Percentiles rank a stretch among this genome's conserved stretches.
phyloP scores from a whole-genome alignment of 768 basidiomycete genomes.

The Leccinum boreale region DNA sequence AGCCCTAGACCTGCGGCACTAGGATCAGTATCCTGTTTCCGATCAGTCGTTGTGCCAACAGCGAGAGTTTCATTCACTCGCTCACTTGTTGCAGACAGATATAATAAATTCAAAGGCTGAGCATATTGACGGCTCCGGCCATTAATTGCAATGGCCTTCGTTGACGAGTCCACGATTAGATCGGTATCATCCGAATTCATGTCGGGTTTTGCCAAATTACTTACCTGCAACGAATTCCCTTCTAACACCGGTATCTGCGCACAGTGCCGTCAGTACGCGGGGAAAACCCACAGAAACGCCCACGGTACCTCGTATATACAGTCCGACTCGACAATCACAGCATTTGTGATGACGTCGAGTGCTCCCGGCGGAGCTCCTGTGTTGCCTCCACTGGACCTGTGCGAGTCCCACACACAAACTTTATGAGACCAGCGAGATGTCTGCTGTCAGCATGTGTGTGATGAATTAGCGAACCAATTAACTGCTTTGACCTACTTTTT shows the following conservation, averaged over 20 bases:
- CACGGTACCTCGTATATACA: background rate
- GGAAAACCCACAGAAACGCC: background rate
- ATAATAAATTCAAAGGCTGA: background rate
- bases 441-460: constrained; percentile 43
- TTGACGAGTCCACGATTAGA: background rate
- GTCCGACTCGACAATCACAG: constrained; percentile 85
- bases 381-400: background rate
- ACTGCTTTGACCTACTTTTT: constrained; percentile 71
- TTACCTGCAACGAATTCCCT: background rate
- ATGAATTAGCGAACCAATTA: constrained; percentile 45
- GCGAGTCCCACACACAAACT: background rate
- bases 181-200: background rate
- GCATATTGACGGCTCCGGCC: background rate
- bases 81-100: background rate
- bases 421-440: background rate
- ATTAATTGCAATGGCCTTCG: background rate
- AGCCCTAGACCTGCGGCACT: background rate
- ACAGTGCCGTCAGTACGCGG: background rate
- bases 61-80: background rate
- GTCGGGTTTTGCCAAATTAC: background rate
- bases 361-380: background rate
- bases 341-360: constrained; percentile 87
- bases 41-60: background rate
- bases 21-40: background rate
- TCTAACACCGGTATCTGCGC: background rate